These are phyloP conservation scores for Musa balbisiana DNA, from an alignment of 202 grass and related monocot species.

Conservation along the genomic window DNA sequence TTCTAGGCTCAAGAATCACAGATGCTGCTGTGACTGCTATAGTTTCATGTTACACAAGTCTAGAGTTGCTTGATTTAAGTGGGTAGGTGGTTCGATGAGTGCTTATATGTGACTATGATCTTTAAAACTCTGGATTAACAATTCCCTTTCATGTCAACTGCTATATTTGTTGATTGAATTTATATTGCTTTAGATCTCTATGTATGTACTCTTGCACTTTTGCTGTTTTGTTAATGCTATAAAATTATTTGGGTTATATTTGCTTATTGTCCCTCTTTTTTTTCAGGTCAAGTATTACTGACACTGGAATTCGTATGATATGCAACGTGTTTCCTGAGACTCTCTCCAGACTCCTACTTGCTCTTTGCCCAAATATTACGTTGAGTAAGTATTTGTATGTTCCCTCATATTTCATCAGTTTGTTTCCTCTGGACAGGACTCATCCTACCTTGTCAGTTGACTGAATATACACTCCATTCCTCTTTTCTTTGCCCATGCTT, in stretches of 20 bases:
- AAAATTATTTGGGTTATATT: background rate
- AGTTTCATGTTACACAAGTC: constrained; percentile 45
- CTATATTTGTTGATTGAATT: too few species aligned
- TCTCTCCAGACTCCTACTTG: constrained; percentile 46
- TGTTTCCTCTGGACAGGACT: too few species aligned
- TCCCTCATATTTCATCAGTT: constrained; percentile 6
- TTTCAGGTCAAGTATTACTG: constrained; percentile 69
- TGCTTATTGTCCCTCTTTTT: background rate
- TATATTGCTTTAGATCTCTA: too few species aligned
- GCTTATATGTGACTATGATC: background rate
- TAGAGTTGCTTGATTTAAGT: constrained; percentile 89
- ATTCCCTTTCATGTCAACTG: too few species aligned
- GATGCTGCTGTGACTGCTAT: constrained; percentile 88
- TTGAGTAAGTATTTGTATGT: constrained; percentile 47
- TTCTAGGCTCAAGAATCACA: constrained; percentile 78
- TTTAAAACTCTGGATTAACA: too few species aligned
- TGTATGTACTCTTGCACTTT: background rate
- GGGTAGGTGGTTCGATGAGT: constrained; percentile 33
- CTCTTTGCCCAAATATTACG: constrained; percentile 74
- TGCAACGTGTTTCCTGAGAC: constrained; percentile 52
- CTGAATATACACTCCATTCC: constrained; percentile 2
- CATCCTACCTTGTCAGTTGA: background rate
- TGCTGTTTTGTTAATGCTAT: background rate
- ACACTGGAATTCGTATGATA: constrained; percentile 82
- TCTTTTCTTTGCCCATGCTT: background rate